Base-by-base conservation (phyloP, 2,329 filamentous ascomycete genomes). In the Chrysoporthe austroafricana region DNA sequence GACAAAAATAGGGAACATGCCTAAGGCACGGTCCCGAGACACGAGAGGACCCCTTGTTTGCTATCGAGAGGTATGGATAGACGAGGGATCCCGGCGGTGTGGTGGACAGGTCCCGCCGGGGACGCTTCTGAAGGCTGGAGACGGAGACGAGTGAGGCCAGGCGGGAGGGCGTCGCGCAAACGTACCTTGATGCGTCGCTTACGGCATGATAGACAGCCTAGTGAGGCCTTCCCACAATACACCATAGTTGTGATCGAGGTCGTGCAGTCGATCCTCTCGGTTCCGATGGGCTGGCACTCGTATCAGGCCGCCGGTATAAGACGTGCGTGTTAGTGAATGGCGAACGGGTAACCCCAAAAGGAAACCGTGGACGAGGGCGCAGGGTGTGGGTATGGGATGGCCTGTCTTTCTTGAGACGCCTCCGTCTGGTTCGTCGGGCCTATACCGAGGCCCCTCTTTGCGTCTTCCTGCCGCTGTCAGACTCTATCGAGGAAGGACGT, bases 221-320 rank as follows among this genome's bases (percentile, higher is more conserved):
- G 80, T 7, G 84, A 86, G 72, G 84, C 84, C 74, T 86, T 86
- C 57, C 84, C 84, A 72, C 84, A 86, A 76, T 85, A 86, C 58
- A 86, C 84, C 84, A 86, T 86, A 73, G 70, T 71, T 66, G 67
- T 11, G 5, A 54, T 2, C 9, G 26, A 62, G 50, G 21, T 44
- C 14, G 57, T 62, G 58, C 39, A 62, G 36, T 59, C 14, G 39
- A 50, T 50, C 18, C 48, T 43, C 18, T 13, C 43, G 39, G 57
- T 18, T 11, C n/a, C 18, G 50, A 13, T 26, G 36, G n/a, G n/a
- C n/a, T 9, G 16, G 16, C 43, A 36, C 50, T 32, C 13, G 26
- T 16, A 26, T 34, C 21, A 26, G 32, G 26, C 11, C 7, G 50
- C 50, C 50, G 14, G 26, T 14, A 21, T 36, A 32, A 34, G 26